A percentile compares a stretch with the other conserved stretches of the same genome.
Conservation (phyloP, 306 rosid genomes). For the Cyclanthera cordifolia region DNA sequence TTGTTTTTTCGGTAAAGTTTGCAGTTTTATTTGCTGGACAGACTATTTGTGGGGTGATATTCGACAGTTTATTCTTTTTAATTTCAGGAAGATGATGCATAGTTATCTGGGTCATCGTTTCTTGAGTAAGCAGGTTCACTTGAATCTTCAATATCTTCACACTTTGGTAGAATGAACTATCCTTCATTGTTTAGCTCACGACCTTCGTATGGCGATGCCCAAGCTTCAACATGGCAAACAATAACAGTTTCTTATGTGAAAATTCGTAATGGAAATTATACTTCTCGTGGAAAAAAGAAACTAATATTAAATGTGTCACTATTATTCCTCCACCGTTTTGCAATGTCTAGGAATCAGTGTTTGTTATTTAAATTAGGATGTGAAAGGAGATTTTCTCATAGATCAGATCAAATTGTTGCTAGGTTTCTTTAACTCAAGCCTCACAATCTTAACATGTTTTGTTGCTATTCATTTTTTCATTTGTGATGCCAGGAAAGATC, state of each 20-base stretch:
- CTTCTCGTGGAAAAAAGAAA: background rate
- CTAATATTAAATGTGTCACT: background rate
- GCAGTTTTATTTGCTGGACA: slow-evolving; percentile 2
- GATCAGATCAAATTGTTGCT: background rate
- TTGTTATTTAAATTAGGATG: background rate
- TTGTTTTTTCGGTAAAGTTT: slow-evolving; percentile 7
- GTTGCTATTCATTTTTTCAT: background rate
- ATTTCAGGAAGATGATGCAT: slow-evolving; percentile 79
- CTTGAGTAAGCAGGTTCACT: slow-evolving; percentile 95
- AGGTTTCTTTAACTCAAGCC: background rate
- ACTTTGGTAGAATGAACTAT: slow-evolving; percentile 93
- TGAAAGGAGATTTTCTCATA: background rate
- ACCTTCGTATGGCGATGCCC: slow-evolving; percentile 49
- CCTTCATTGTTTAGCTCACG: slow-evolving; percentile 91
- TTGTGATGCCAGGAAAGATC: slow-evolving; percentile 53
- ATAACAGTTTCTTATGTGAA: background rate
- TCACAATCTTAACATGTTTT: background rate
- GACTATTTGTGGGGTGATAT: background rate
- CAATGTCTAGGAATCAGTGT: background rate
- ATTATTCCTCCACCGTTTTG: background rate
- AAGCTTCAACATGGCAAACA: slow-evolving; percentile 16
- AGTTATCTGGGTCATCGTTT: slow-evolving; percentile 80
- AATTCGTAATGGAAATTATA: background rate
- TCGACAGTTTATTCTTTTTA: slow-evolving; percentile 13
- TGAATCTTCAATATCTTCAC: slow-evolving; percentile 96